Conservation (phyloP, 2,329 filamentous ascomycete genomes). For the Aspergillus felis region DNA sequence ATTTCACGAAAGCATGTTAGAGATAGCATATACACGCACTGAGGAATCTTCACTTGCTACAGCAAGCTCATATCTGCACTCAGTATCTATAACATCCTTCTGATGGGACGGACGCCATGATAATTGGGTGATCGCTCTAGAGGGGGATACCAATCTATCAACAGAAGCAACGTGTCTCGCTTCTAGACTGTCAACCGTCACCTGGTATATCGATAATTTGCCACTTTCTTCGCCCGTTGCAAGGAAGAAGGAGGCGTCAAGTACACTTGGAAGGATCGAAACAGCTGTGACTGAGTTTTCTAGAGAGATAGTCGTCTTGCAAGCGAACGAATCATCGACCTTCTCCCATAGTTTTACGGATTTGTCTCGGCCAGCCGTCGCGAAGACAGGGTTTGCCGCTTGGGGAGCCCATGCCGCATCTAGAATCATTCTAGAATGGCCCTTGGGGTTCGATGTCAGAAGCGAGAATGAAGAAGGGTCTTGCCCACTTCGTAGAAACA, state of each 20-base stretch:
- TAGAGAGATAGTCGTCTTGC: constrained; percentile 52
- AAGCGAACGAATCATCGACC: constrained; percentile 44
- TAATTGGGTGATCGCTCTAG: constrained; percentile 63
- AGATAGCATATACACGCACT: constrained; percentile 37
- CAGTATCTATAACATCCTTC: constrained; percentile 9
- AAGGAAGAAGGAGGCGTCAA: constrained; percentile 33
- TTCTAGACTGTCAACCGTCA: constrained; percentile 31
- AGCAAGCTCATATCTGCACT: constrained; percentile 33
- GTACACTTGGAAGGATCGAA: constrained; percentile 52
- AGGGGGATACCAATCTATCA: constrained; percentile 48
- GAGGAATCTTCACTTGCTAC: constrained; percentile 46
- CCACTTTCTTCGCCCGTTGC: constrained; percentile 49
- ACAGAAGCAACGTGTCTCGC: constrained; percentile 27
- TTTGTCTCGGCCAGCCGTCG: constrained; percentile 89
- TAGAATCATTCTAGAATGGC: constrained; percentile 88
- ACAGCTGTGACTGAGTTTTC: constrained; percentile 66
- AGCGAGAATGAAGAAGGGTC: constrained; percentile 51
- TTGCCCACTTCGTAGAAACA: constrained; percentile 60
- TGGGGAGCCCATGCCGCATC: constrained; percentile 76
- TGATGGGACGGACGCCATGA: constrained; percentile 58
- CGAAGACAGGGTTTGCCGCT: constrained; percentile 55
- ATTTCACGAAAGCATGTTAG: constrained; percentile 25
- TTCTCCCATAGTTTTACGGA: constrained; percentile 67
- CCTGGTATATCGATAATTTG: constrained; percentile 39
- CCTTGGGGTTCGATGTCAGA: constrained; percentile 69